Evolutionary conservation across 441 rosid species (phyloP).

Genomic region (Viola pubescens): DNA sequence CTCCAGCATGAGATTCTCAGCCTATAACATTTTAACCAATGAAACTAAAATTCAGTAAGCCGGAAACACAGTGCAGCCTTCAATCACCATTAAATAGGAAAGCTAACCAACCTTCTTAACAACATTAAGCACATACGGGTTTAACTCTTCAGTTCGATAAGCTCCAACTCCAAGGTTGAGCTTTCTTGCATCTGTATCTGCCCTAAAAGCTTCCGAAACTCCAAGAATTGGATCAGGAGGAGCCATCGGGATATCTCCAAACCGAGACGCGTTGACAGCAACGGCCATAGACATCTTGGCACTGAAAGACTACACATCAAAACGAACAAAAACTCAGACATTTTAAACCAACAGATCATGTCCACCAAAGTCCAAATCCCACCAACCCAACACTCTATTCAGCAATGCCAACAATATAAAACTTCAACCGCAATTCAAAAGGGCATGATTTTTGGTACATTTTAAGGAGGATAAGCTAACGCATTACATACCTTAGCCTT

Average conservation of each 20-base stretch:
- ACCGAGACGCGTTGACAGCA: constrained; percentile 64
- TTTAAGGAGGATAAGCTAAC: not conserved
- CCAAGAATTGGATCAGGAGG: constrained; percentile 99
- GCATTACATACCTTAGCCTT: constrained; percentile 41
- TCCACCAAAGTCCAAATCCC: not conserved
- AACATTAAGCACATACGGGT: constrained; percentile 91
- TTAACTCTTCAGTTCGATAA: constrained; percentile 84
- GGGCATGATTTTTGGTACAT: not conserved
- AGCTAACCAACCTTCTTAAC: constrained; percentile 84
- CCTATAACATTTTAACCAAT: constrained; percentile 36
- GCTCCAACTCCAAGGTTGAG: constrained; percentile 99
- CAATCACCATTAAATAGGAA: not conserved
- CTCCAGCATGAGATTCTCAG: constrained; percentile 80
- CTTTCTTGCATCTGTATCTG: constrained; percentile 65
- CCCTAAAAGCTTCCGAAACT: constrained; percentile 91
- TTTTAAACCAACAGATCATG: not conserved
- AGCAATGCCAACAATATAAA: not conserved
- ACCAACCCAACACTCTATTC: not conserved
- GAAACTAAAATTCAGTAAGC: not conserved
- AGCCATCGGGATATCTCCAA: constrained; percentile 82
- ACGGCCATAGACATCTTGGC: constrained; percentile 56
- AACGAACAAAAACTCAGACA: constrained; percentile 2
- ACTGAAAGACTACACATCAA: constrained; percentile 35
- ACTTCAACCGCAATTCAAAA: not conserved
- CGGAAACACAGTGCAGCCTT: no score